Base-by-base conservation (phyloP, 441 rosid genomes). In the Syzygium malaccense region DNA sequence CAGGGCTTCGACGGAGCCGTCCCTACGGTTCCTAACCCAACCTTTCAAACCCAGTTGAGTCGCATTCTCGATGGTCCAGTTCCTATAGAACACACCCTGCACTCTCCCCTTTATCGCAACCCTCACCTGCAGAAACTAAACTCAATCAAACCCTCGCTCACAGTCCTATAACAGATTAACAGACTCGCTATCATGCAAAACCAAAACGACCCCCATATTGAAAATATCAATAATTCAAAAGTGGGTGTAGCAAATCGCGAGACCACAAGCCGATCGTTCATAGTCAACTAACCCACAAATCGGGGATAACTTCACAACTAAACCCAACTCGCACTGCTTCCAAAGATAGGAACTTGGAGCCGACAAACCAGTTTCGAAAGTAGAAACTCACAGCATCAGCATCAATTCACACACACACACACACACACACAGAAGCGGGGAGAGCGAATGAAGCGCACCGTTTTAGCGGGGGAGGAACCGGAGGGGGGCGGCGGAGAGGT, bases 21-120 rank as follows among this genome's bases (percentile, higher is more conserved):
- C 98, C 88, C 97, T 95, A 85, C 94, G 93, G 91, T 96, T 97
- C 93, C 98, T 93, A 20, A 97, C 98, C 99, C 99, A 96, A 88
- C 99, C 99, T 79, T 93, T 96, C 56, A 97, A 30, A 88, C 98
- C 97, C 85, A 97, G 92, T 86, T 93, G 94, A 54, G 89, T 91
- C 0, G 99, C 99, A 79, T 95, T 95, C 90, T 96, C 98, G n/a
- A 95, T 90, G 9, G 98, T 96, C 99, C 99, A 96, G 92, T 95
- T 93, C 89, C 98, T 93, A 90, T 96, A 96, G 88, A 97, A 97
- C 55, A 97, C 98, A 80, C 99, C 99, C 51, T 97, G 99, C 55
- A 97, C 99, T 89, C 95, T 94, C 87, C 99, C 99, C 90, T 96
- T 97, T 53, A 96, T 90, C 93, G 92, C 92, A 53, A 92, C 89